Evolutionary conservation across 768 basidiomycete species (phyloP), one percentile per base, ranked within the genome.

Genomic region (Solioccasus polychromus): DNA sequence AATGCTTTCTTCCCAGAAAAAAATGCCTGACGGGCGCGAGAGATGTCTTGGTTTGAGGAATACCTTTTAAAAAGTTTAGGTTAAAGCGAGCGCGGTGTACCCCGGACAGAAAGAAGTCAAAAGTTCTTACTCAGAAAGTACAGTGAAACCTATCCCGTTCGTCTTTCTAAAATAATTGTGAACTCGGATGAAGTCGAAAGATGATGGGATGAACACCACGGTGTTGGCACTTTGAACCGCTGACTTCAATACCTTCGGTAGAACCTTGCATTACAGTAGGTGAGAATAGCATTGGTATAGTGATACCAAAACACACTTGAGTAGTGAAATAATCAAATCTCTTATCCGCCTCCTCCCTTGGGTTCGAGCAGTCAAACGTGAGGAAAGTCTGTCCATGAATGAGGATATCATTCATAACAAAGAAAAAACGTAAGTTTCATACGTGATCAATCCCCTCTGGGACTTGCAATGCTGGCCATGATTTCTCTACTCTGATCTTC

Each of bases 161-260:
- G 77, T 70, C 64, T 88, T 91, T 43, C 82, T 78, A 70, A 97
- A 83, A 67, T 90, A 74, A 48, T 93, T 92, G 48, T 88, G 86
- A 8, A 99, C 74, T 18, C 92, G 81, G 46, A 97, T 89, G 62
- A 94, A 98, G 68, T 98, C 96, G 62, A 95, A 94, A 41, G 94
- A 97, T 0, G 92, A 94, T 0, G 96, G 93, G 15, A 99, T 72
- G 62, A 97, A 89, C 52, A 98, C 75, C 40, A 85, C 77, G 1
- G 93, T 92, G 62, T 92, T 92, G 22, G 81, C 74, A 53, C 92
- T 91, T 67, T 91, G 88, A 5, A 98, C 91, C 0, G 96, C 96
- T 2, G 94, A 97, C 67, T 92, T 93, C 35, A 93, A 71, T 19
- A 96, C 69, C 14, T 74, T 61, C 8, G 96, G 93, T 1, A 98